Percentiles rank a stretch among this genome's conserved stretches.
phyloP scores from a whole-genome alignment of 1,284 basidiomycete genomes.

The Veloboletus limbatus region DNA sequence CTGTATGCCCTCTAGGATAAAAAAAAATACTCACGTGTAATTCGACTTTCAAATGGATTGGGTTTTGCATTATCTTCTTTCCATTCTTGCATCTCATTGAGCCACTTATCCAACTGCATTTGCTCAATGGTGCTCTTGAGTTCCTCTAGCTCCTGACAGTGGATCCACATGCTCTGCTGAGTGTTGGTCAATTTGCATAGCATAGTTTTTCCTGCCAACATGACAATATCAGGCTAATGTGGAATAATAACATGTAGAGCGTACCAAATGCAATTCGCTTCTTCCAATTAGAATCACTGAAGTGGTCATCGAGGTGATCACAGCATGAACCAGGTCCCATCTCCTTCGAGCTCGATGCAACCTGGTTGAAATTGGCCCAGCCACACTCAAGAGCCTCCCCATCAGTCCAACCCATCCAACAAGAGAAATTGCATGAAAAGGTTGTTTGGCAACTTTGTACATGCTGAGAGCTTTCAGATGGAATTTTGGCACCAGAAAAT shows the following conservation, averaged over 20 bases:
- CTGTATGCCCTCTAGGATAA: no score
- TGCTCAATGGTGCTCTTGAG: background rate
- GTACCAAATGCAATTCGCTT: background rate
- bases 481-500: background rate
- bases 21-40: background rate
- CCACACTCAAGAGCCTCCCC: background rate
- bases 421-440: constrained; percentile 1
- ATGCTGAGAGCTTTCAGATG: constrained; percentile 5
- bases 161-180: background rate
- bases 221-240: no score
- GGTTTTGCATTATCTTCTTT: background rate
- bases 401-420: background rate
- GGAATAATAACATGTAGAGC: no score
- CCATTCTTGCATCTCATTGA: background rate
- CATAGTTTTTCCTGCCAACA: no score
- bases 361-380: constrained; percentile 1
- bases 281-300: constrained; percentile 7
- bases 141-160: background rate
- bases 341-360: constrained; percentile 6
- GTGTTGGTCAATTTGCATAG: background rate
- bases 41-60: background rate
- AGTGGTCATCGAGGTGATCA: constrained; percentile 1
- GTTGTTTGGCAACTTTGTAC: constrained; percentile 1
- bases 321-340: background rate
- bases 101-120: background rate